Evolutionary conservation across 2,329 filamentous ascomycete species (phyloP).

Genomic region (Trichoderma brevicompactum): DNA sequence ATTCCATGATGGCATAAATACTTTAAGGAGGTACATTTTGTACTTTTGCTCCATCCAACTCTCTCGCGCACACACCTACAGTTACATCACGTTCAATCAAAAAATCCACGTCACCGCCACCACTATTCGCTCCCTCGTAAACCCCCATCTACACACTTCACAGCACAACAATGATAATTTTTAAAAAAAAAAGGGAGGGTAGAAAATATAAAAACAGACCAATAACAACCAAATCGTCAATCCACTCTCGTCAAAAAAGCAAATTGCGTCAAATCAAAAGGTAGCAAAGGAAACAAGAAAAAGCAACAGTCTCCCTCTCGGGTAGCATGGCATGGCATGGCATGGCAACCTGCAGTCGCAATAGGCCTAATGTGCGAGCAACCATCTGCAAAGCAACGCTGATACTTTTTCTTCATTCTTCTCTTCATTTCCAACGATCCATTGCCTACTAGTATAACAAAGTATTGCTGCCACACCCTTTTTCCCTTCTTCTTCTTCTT

Average conservation of each 20-base stretch:
- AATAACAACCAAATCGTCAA: neutral
- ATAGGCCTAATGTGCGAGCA: neutral
- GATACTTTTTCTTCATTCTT: too few relatives aligned
- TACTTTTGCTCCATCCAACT: neutral
- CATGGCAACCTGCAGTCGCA: neutral
- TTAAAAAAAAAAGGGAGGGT: neutral
- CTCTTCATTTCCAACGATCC: neutral
- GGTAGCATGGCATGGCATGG: constrained; percentile 2
- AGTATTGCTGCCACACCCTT: neutral
- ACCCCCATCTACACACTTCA: neutral
- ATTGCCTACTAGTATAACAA: neutral
- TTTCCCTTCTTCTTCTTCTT: neutral
- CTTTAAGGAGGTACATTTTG: neutral
- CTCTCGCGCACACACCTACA: neutral
- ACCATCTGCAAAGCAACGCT: neutral
- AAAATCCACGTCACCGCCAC: constrained; percentile 5
- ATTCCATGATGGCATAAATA: too few relatives aligned
- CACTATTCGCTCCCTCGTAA: neutral
- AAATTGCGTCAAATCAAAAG: neutral
- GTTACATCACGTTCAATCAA: constrained; percentile 15
- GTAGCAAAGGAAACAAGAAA: neutral
- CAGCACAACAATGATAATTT: neutral
- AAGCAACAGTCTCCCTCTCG: neutral
- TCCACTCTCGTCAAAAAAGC: neutral
- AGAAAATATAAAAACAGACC: neutral